Percentiles rank a stretch among this genome's conserved stretches.
Evolutionary conservation across 371 early-diverging fungal species (phyloP).

Genomic region (Mucor circinelloides): DNA sequence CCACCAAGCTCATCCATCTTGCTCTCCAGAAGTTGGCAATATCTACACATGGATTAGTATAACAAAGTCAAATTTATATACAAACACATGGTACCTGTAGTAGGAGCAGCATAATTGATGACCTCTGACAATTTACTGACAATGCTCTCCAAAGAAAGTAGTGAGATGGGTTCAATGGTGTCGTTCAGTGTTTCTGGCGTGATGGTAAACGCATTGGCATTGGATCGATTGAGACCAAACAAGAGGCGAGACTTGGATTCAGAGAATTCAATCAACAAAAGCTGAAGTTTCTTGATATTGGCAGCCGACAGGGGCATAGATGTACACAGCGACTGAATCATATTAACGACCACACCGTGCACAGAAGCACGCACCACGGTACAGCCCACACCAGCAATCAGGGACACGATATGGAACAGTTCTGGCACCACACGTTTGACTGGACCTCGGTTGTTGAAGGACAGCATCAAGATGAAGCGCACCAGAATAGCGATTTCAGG

Average conservation of each 20-base stretch:
- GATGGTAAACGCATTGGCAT: conserved; percentile 68
- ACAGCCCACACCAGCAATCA: conserved; percentile 80
- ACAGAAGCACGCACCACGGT: conserved; percentile 80
- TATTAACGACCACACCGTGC: conserved; percentile 87
- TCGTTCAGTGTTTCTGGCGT: conserved; percentile 64
- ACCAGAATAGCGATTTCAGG: conserved; percentile 81
- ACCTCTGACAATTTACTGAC: conserved; percentile 76
- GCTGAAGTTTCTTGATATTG: conserved; percentile 54
- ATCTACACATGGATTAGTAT: conserved; percentile 46
- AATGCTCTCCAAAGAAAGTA: conserved; percentile 75
- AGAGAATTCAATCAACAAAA: conserved; percentile 63
- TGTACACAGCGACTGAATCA: conserved; percentile 83
- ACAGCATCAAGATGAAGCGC: conserved; percentile 84
- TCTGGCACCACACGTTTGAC: conserved; percentile 78
- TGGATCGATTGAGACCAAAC: conserved; percentile 73
- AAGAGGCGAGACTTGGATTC: conserved; percentile 73
- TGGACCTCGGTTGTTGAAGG: conserved; percentile 77
- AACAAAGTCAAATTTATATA: too few species aligned
- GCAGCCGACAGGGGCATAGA: conserved; percentile 59
- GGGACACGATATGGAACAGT: conserved; percentile 75
- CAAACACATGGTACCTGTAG: too few species aligned
- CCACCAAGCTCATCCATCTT: conserved; percentile 89
- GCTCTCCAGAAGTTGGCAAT: conserved; percentile 80
- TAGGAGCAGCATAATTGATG: conserved; percentile 71
- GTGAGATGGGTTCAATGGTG: conserved; percentile 62